Evolutionary conservation across 2,329 filamentous ascomycete genomes (phyloP).

Genomic region (Apiospora phragmitis): DNA sequence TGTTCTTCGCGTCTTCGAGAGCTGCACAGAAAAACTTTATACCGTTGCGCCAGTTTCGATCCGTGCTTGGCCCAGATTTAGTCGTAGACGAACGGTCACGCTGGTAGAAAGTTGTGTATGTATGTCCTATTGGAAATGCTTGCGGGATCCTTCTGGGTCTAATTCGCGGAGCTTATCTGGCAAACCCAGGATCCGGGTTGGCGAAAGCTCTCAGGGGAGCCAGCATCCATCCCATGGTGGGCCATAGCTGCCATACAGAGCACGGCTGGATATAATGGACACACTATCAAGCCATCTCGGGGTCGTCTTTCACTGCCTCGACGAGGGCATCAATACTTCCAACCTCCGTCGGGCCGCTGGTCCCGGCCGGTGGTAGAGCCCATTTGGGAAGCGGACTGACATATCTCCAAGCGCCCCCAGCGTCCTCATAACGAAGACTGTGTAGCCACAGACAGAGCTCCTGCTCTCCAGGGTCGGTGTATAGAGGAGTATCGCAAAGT

Average conservation of each 20-base stretch:
- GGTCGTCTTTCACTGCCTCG: constrained; percentile 50
- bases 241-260: background rate
- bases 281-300: constrained; percentile 36
- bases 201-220: background rate
- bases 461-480: constrained; percentile 87
- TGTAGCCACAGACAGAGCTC: constrained; percentile 94
- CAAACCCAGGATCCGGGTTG: background rate
- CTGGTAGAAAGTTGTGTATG: background rate
- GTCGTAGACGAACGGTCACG: background rate
- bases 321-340: constrained; percentile 61
- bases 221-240: background rate
- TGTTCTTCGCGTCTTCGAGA: constrained; percentile 11
- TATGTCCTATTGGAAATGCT: constrained; percentile 4
- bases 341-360: constrained; percentile 70
- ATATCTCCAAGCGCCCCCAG: constrained; percentile 82
- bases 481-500: constrained; percentile 82
- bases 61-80: constrained; percentile 6
- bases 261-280: background rate
- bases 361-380: constrained; percentile 78
- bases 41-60: background rate
- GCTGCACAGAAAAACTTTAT: constrained; percentile 12
- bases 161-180: background rate
- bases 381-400: constrained; percentile 80
- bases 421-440: constrained; percentile 85
- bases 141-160: background rate